Base-by-base conservation (phyloP, 1,284 basidiomycete species). In the Cystobasidiaceae sp. region DNA sequence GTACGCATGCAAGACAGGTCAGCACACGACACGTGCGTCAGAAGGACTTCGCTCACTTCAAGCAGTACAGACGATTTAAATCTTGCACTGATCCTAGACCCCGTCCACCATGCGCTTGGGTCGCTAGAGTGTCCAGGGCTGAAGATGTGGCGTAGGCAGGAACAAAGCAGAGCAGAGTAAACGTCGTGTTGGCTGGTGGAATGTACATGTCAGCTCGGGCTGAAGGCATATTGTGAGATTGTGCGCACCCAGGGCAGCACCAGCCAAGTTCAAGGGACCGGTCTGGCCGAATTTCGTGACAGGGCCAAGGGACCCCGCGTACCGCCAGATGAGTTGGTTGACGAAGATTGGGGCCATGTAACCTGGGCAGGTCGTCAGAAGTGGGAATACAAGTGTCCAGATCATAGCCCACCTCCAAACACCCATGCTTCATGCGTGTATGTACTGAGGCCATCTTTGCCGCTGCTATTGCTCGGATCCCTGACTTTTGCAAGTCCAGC, bases 81-180 rank as follows among this genome's bases (percentile, higher is more conserved):
- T 64, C 61, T 44, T 50, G 41, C 9, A 44, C 34, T 15, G 34
- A 45, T 9, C 49, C 23, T 7, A 43, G 25, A 19, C 43, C 32
- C 5, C 41, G 32, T 17, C 60, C 60, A 4, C 60, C 60, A 17
- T 51, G 49, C 15, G 61, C 51, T 41, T 64, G 61, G 4, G 50
- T 64, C 19, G 51, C 32, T n/a, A 64, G 23, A 8, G 61, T 64
- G 39, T 64, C 61, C 23, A 64, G 21, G 5, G 52, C 61, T 13
- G 41, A 45, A 25, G 34, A 41, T 25, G 51, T 52, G 8, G 49
- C 51, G 19, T 41, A 25, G 17, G 39, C 49, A 25, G 61, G 61
- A 9, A 51, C 51, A 5, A 64, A 7, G 4, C 30, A 27, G 9
- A 64, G 44, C 8, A 64, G 27, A 27, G 21, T 48, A 41, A 64